These are phyloP conservation scores for Fraxinus velutina DNA, from an alignment of 305 asterid genomes.

Conservation along the genomic window DNA sequence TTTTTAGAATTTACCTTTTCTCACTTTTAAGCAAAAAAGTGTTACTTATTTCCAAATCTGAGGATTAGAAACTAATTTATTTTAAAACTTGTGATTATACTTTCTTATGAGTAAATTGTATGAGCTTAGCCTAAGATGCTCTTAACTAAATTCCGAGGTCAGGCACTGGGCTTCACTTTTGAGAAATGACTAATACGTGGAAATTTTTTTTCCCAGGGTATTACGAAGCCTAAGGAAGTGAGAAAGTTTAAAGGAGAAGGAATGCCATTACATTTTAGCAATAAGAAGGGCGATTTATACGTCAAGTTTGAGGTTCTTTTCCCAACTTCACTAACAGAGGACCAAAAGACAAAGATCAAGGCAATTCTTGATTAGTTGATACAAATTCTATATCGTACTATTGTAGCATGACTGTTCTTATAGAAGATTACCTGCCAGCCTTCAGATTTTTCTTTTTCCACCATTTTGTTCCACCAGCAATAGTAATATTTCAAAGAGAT, in stretches of 20 bases:
- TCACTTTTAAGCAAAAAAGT: not conserved
- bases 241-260: conserved; percentile 86
- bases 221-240: conserved; percentile 83
- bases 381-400: not conserved
- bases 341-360: conserved; percentile 76
- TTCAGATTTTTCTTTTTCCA: not conserved
- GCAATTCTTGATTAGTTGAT: conserved; percentile 37
- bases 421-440: not conserved
- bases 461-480: not conserved
- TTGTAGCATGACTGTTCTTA: not conserved
- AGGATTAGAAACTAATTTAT: not conserved
- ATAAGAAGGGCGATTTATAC: conserved; percentile 81
- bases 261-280: conserved; percentile 74
- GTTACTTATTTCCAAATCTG: not conserved
- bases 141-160: not conserved
- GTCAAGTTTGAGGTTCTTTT: conserved; percentile 81
- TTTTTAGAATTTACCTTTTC: not conserved
- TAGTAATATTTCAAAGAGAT: not conserved
- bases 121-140: not conserved
- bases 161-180: not conserved
- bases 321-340: conserved; percentile 67
- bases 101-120: not conserved
- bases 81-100: not conserved
- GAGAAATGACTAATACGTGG: not conserved
- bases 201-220: conserved; percentile 38